phyloP scores from a whole-genome alignment of 805 yeast genomes.

The Candida insectorum region DNA sequence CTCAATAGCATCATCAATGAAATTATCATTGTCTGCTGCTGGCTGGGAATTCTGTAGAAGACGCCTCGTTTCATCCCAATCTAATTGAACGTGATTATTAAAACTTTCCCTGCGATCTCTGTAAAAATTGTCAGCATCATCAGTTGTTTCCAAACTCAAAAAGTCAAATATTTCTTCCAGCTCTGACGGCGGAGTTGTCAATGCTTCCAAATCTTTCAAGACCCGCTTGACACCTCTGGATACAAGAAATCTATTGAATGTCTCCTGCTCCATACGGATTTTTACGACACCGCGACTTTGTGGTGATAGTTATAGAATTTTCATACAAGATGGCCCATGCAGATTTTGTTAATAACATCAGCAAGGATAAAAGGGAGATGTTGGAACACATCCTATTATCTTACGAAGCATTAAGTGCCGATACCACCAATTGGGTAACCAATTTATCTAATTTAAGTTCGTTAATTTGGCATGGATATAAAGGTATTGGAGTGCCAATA shows the following conservation, averaged over 20 bases:
- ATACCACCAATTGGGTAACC: conserved; percentile 80
- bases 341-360: conserved; percentile 50
- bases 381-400: conserved; percentile 57
- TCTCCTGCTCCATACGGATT: too few species aligned
- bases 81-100: conserved; percentile 5
- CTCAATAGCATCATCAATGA: background rate
- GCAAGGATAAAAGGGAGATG: conserved; percentile 46
- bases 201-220: conserved; percentile 1
- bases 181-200: conserved; percentile 3
- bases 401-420: conserved; percentile 61
- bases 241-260: conserved; percentile 7
- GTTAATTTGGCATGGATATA: conserved; percentile 84
- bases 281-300: too few species aligned
- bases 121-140: conserved; percentile 24
- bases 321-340: conserved; percentile 51
- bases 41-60: background rate
- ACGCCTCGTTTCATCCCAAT: too few species aligned
- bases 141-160: conserved; percentile 14
- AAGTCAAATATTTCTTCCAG: conserved; percentile 16
- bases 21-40: background rate
- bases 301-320: too few species aligned
- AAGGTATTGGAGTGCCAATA: conserved; percentile 51
- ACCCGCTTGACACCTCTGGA: conserved; percentile 9
- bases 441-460: conserved; percentile 86
- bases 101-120: conserved; percentile 19